Evolutionary conservation across 345 rosid genomes (phyloP).

Genomic region (Microcos paniculata): DNA sequence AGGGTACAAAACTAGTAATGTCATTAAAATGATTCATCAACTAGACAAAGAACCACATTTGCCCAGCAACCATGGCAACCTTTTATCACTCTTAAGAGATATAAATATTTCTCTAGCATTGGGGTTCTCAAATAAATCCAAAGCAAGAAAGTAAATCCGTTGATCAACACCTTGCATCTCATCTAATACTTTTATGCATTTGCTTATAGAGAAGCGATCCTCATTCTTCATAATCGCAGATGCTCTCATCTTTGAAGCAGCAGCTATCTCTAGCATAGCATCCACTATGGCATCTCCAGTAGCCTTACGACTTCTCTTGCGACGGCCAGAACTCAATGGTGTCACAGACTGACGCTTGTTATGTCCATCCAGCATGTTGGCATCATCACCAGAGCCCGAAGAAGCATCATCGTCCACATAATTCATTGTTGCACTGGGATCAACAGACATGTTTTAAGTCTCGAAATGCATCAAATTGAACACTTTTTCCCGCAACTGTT

Average conservation of each 20-base stretch:
- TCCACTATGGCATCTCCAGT: slow-evolving; percentile 85
- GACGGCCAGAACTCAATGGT: slow-evolving; percentile 45
- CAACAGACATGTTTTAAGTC: slow-evolving; percentile 14
- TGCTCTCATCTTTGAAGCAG: slow-evolving; percentile 80
- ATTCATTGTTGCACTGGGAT: slow-evolving; percentile 40
- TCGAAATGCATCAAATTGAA: slow-evolving; percentile 4
- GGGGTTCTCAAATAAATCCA: slow-evolving; percentile 79
- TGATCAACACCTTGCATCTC: slow-evolving; percentile 29
- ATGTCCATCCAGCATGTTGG: slow-evolving; percentile 54
- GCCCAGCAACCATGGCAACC: slow-evolving; percentile 69
- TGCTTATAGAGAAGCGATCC: slow-evolving; percentile 78
- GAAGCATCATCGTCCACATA: slow-evolving; percentile 51
- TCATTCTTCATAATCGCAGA: slow-evolving; percentile 61
- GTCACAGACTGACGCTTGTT: slow-evolving; percentile 44
- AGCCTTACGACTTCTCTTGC: slow-evolving; percentile 72
- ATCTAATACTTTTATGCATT: slow-evolving; percentile 75
- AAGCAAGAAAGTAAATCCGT: slow-evolving; percentile 35
- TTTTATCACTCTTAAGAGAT: slow-evolving; percentile 70
- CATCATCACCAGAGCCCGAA: slow-evolving; percentile 62
- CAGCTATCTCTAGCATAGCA: slow-evolving; percentile 89
- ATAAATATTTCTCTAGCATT: slow-evolving; percentile 65
- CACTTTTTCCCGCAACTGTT: neutral
- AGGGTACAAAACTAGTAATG: neutral
- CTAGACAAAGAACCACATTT: slow-evolving; percentile 47
- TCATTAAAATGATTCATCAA: slow-evolving; percentile 13